Evolutionary conservation across 768 basidiomycete species (phyloP).

Genomic region (Grammothele lineata): DNA sequence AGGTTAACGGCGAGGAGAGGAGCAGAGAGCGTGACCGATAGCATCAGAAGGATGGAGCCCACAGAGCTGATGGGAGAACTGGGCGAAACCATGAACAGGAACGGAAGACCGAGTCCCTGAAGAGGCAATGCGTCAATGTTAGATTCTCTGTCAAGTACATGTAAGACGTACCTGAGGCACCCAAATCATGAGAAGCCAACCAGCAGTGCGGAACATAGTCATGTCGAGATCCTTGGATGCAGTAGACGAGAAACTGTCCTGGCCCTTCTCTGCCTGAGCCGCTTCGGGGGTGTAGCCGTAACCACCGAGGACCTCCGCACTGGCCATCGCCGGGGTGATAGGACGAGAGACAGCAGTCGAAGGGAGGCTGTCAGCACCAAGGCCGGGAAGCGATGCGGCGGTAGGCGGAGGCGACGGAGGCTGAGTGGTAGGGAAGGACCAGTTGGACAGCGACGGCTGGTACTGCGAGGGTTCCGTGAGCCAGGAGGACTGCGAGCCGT

Average conservation of each 20-base stretch:
- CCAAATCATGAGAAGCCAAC: conserved; percentile 69
- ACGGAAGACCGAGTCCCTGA: conserved; percentile 62
- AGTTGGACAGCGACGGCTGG: conserved; percentile 54
- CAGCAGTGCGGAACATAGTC: conserved; percentile 47
- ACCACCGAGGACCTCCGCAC: conserved; percentile 62
- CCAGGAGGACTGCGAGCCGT: conserved; percentile 73
- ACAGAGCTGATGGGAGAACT: conserved; percentile 36
- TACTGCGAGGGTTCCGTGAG: conserved; percentile 59
- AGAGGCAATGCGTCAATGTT: neutral
- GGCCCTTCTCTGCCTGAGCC: conserved; percentile 50
- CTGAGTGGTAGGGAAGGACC: conserved; percentile 61
- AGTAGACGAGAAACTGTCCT: conserved; percentile 39
- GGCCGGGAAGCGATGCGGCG: conserved; percentile 34
- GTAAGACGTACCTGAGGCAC: conserved; percentile 58
- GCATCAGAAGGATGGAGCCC: conserved; percentile 47
- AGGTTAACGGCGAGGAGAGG: conserved; percentile 63
- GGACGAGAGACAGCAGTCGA: conserved; percentile 39
- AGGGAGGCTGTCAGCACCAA: conserved; percentile 39
- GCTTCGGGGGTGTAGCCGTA: conserved; percentile 54
- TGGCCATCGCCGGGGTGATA: conserved; percentile 48
- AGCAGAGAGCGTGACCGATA: conserved; percentile 66
- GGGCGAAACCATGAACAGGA: conserved; percentile 41
- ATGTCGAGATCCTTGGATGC: conserved; percentile 50
- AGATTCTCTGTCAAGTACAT: too few species aligned
- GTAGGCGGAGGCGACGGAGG: conserved; percentile 27